phyloP scores from a whole-genome alignment of 2,329 filamentous ascomycete genomes.

The Fusarium sp. region DNA sequence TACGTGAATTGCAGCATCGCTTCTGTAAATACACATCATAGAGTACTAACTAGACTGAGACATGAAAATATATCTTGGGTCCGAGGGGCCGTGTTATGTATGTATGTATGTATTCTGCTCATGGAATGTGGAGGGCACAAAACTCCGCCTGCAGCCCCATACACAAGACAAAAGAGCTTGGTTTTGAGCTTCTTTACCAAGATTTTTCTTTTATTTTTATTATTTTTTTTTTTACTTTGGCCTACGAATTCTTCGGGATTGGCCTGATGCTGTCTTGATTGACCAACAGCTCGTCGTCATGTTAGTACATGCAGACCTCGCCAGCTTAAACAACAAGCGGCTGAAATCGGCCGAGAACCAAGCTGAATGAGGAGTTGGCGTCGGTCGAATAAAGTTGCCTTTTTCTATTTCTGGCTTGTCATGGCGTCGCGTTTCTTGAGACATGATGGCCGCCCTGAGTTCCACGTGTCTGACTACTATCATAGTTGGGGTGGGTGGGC shows the following conservation, averaged over 20 bases:
- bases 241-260: not conserved
- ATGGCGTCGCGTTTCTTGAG: constrained; percentile 3
- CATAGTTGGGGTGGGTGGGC: no score
- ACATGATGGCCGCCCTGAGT: constrained; percentile 1
- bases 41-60: not conserved
- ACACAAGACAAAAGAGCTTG: constrained; percentile 25
- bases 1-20: no score
- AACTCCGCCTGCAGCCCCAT: constrained; percentile 18
- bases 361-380: not conserved
- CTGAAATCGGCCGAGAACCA: not conserved
- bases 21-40: constrained; percentile 7
- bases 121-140: constrained; percentile 3
- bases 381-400: not conserved
- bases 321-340: not conserved
- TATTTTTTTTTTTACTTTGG: no score
- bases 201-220: no score
- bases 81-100: not conserved
- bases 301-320: not conserved
- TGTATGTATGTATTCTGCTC: no score
- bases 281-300: not conserved
- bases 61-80: constrained; percentile 1
- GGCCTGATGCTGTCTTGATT: not conserved
- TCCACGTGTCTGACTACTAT: constrained; percentile 22
- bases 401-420: constrained; percentile 6
- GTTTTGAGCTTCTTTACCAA: constrained; percentile 16